phyloP scores from a whole-genome alignment of 805 yeast genomes.

The Schwanniomyces occidentalis region DNA sequence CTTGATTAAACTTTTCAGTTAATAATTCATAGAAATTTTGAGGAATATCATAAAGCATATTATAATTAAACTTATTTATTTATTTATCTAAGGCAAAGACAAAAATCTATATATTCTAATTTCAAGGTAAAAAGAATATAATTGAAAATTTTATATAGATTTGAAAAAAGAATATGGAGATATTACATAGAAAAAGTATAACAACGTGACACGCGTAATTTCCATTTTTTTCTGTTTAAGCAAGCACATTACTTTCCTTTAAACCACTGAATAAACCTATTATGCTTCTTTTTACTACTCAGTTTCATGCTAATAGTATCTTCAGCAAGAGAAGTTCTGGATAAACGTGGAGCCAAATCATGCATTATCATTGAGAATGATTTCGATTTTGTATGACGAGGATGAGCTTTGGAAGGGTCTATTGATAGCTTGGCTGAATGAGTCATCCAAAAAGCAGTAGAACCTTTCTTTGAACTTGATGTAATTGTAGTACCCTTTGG shows the following conservation, averaged over 20 bases:
- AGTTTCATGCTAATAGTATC: constrained; percentile 12
- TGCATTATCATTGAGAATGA: constrained; percentile 19
- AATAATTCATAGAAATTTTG: constrained; percentile 37
- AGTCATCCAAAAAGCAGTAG: not conserved
- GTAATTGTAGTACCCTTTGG: not conserved
- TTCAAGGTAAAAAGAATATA: no score
- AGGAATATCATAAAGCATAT: constrained; percentile 32
- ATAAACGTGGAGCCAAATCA: constrained; percentile 19
- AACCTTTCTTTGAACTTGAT: not conserved
- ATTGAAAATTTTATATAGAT: no score
- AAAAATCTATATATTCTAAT: no score
- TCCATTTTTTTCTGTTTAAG: no score
- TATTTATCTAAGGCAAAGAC: no score
- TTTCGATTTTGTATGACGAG: constrained; percentile 20
- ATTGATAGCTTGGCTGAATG: constrained; percentile 1
- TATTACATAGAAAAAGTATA: no score
- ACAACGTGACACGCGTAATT: no score
- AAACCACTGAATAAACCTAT: constrained; percentile 26
- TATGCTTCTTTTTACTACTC: constrained; percentile 13
- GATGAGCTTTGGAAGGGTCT: constrained; percentile 3
- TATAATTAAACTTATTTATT: no score
- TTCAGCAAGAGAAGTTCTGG: constrained; percentile 10
- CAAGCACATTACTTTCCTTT: constrained; percentile 16
- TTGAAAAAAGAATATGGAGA: no score
- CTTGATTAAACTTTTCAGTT: constrained; percentile 45